phyloP scores from a whole-genome alignment of 306 rosid genomes.

The Cicer cuneatum region DNA sequence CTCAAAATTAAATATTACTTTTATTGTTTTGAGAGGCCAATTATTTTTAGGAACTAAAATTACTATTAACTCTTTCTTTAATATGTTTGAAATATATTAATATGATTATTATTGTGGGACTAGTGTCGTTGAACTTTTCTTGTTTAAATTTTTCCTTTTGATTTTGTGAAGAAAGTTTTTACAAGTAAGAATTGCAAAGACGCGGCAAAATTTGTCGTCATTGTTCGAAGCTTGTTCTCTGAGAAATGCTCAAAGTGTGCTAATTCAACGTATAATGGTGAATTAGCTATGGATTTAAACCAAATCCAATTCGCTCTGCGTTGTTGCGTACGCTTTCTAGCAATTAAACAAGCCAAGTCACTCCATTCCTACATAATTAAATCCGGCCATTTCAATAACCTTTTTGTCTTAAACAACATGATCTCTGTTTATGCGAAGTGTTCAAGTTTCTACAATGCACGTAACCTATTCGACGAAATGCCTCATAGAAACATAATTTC shows the following conservation, averaged over 20 bases:
- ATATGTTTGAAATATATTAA: too few species aligned
- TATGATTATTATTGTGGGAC: too few species aligned
- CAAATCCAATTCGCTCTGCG: constrained; percentile 62
- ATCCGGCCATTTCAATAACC: constrained; percentile 56
- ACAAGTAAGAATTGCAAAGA: too few species aligned
- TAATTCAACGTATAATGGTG: constrained; percentile 26
- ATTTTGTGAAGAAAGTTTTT: too few species aligned
- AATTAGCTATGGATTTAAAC: constrained; percentile 48
- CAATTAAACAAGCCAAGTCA: constrained; percentile 58
- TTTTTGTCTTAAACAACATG: constrained; percentile 65
- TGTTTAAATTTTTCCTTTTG: too few species aligned
- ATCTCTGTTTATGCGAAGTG: constrained; percentile 58
- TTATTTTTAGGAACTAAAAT: too few species aligned
- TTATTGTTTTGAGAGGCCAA: too few species aligned
- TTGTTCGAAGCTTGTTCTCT: constrained; percentile 17
- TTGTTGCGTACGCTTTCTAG: constrained; percentile 57
- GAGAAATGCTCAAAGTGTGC: not conserved
- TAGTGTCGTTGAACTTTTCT: too few species aligned
- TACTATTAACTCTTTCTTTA: too few species aligned
- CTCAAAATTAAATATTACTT: too few species aligned
- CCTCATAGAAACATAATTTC: constrained; percentile 61
- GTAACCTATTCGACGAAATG: constrained; percentile 75
- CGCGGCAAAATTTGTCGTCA: not conserved
- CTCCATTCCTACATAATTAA: constrained; percentile 67
- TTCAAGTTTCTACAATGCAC: constrained; percentile 53